These are phyloP conservation scores for Suillus fuscotomentosus DNA, from an alignment of 768 basidiomycete species.

Conservation along the genomic window DNA sequence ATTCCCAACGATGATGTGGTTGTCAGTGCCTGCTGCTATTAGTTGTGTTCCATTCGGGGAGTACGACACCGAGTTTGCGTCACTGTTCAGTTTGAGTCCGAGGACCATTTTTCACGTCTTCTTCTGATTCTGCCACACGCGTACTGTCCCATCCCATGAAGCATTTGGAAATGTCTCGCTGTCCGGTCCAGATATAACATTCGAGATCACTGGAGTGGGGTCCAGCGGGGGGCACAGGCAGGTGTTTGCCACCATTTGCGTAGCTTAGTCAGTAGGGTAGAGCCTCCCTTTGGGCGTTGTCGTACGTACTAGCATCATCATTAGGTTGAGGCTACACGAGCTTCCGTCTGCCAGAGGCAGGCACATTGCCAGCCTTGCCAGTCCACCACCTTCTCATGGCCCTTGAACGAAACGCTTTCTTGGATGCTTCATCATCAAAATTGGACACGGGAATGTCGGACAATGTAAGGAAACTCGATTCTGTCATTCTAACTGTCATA, in stretches of 20 bases:
- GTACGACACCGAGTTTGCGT: background rate
- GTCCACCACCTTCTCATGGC: background rate
- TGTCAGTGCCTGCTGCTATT: background rate
- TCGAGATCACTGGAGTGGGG: background rate
- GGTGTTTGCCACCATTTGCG: too few species aligned
- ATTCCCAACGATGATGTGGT: background rate
- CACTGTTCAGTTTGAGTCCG: background rate
- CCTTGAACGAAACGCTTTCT: background rate
- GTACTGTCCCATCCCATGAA: background rate
- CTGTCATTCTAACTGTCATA: too few species aligned
- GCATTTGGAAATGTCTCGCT: background rate
- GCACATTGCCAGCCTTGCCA: too few species aligned
- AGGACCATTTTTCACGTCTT: background rate
- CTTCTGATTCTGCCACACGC: background rate
- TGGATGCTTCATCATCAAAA: too few species aligned
- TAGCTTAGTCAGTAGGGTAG: too few species aligned
- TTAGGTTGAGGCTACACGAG: too few species aligned
- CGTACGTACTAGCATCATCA: too few species aligned
- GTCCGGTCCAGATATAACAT: background rate
- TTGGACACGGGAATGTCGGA: too few species aligned
- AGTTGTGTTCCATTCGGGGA: background rate
- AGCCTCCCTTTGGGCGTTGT: too few species aligned
- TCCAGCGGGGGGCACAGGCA: too few species aligned
- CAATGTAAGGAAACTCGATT: too few species aligned
- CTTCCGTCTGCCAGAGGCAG: too few species aligned